Base-by-base conservation (phyloP, 768 basidiomycete genomes). In the Mrakia hoshinonis region DNA sequence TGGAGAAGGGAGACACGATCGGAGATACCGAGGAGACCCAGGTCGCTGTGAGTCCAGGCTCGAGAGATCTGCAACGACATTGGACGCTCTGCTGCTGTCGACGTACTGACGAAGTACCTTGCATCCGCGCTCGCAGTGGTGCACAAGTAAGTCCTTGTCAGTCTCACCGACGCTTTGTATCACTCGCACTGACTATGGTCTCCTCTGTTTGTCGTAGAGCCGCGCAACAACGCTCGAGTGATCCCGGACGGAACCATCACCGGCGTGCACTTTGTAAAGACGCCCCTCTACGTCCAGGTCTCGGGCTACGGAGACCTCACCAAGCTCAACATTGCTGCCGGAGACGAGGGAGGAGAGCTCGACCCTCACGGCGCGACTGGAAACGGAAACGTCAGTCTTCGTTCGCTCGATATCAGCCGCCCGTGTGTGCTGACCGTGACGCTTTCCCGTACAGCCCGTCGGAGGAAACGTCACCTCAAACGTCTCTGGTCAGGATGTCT, bases 11-110 rank as follows among this genome's bases (percentile, higher is more conserved):
- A 1, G 84, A 85, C 47, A 81, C 80, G 58, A 85, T 88, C 73
- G 86, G 85, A 20, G 82, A 87, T 75, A 85, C 83, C 3, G 86
- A 90, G 82, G 82, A 58, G 46, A 36, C 39, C 26, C 47, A 68
- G 52, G 72, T 68, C 20, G 67, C 58, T 66, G 64, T 39, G 36
- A 61, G 58, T 61, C 1, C 34, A 38, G 12, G 11, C 58, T 61
- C 34, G 31, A 2, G 5, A 3, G 4, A 13, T 18, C 54, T 29
- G 46, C 10, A 20, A 10, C 46, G 10, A 20, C 46, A 47, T 9
- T 10, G 46, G 20, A 47, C 10, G 26, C 11, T 2, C 1, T 5
- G 26, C 29, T 18, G 13, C 36, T 3, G 9, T 9, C 31, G 13
- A 20, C 12, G 31, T 31, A 31, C 34, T 43, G 15, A 43, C 43